Evolutionary conservation across 2,329 filamentous ascomycete genomes (phyloP), one percentile per base, ranked within the genome.

Genomic region (Xylaria sp.): DNA sequence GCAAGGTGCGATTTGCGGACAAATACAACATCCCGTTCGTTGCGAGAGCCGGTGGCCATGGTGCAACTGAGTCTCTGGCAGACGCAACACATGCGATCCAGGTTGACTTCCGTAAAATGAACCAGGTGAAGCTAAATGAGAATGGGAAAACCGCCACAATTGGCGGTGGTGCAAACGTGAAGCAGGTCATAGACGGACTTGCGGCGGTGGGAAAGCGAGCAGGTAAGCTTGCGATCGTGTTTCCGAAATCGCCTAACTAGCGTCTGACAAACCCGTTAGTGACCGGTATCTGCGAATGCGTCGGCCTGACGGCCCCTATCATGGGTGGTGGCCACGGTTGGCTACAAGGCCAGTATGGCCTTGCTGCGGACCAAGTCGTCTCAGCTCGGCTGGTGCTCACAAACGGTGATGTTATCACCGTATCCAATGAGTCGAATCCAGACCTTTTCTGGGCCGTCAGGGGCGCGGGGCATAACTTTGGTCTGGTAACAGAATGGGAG

Each of bases 261-360:
- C n/a, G 32, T 7, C 52, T 72, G 20, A 71, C 23, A n/a, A 59
- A n/a, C n/a, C 12, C 12, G 12, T 57, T 18, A 78, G 84, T 85
- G 1, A 85, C 84, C 10, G 85, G 85, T 46, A 83, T 81, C 9
- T 89, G 87, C 72, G 85, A 87, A 76, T 88, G 86, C 69, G 83
- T 85, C 62, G 82, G 85, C 62, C 74, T 80, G 32, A 71, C 85
- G 2, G 85, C 84, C 54, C 84, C 80, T 41, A 81, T 75, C 1
- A 55, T 76, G 3, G 85, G 85, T 4, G 85, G 85, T 60, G 85
- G 85, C 13, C 80, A 83, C 73, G 72, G 73, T 6, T 74, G 74
- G 70, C 71, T 74, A 1, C 72, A 75, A 48, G 74, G 72, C 5
- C 64, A 75, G 34, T 71, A 74, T 41, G 74, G 74, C 2, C 66